Base-by-base conservation (phyloP, 2,329 filamentous ascomycete genomes). In the Dactylellina haptotyla region DNA sequence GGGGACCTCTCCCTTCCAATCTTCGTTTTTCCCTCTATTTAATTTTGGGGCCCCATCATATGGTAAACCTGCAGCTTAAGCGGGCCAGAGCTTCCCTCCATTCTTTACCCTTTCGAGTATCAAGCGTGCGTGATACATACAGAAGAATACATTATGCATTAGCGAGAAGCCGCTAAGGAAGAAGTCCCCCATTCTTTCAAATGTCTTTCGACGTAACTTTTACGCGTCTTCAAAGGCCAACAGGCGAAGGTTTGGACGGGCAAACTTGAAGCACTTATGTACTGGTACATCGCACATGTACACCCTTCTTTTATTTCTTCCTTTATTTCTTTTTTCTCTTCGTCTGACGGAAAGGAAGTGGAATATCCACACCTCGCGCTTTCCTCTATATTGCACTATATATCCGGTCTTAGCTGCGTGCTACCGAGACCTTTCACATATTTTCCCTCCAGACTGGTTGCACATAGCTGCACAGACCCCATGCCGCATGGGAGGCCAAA, bases 101-200 rank as follows among this genome's bases (percentile, higher is more conserved):
- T 65, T 73, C 61, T 73, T 73, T 73, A 57, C 69, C 69, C 48
- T 32, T 73, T 73, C 61, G 48, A 73, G 69, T 73, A 73, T 73
- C 69, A 56, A 73, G 69, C 69, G 61, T 73, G 69, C 69, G 69
- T 73, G 69, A 58, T 71, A 71, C 57, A 61, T 69, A 39, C 54
- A 62, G 18, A 26, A 39, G 30, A 14, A 50, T 50, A 57, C 58
- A 65, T 43, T 20, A 62, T 73, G 61, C 69, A 66, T 73, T 73
- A 73, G 69, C 69, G 69, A 73, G 53, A 54, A 41, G 69, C 54
- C 37, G 50, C 30, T 14, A 32, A 23, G 30, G 30, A 16, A 16
- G 39, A 43, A 10, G n/a, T 34, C 32, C 6, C 32, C 14, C 41
- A 20, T 45, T 8, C 41, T 8, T n/a, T 45, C n/a, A n/a, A n/a